Base-by-base conservation (phyloP, 768 basidiomycete genomes). In the Suillus weaverae region DNA sequence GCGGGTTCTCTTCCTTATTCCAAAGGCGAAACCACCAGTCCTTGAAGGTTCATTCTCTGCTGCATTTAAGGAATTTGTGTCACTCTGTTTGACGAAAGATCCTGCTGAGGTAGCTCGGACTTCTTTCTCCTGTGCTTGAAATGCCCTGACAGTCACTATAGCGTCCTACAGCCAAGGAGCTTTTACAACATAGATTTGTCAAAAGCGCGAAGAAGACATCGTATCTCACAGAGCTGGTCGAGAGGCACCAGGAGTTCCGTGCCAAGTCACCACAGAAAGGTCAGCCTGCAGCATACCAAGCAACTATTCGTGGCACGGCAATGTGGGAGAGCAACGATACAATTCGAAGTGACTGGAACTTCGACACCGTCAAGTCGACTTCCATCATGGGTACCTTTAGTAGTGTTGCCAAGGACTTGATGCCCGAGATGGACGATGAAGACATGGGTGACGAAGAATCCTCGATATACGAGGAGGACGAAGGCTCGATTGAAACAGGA, bases 1-100 rank as follows among this genome's bases (percentile, higher is more conserved):
- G 97, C 87, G 97, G 35, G 97, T 99, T 1, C 83, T 99, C 62
- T 99, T 99, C 81, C 83, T 99, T 56, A 99, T 99, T 67, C 97
- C 97, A 3, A 97, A 98, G 79, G 95, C 96, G 20, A 94, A 94
- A 68, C 90, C 97, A 5, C 97, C 97, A 6, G 84, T 86, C 11
- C 81, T 99, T 57, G 97, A 98, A 70, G 95, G 94, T 1, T 73
- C 87, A 30, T 99, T 96, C 74, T 91, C 90, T 18, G 69, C 83
- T 4, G 86, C 88, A 1, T 99, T 99, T 82, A 96, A 96, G 73
- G 96, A 98, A 69, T 99, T 99, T 71, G 89, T 99, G 22, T 78
- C 85, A 18, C 83, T 86, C 61, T 99, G 97, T 77, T 77, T 99
- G 68, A 97, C 95, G 54, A 99, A 99, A 80, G 95, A 99, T 70